A percentile compares a stretch with the other conserved stretches of the same genome.
These are phyloP conservation scores for Rhynchospora tenuis DNA, from an alignment of 176 grass and related monocot species.

Conservation along the genomic window DNA sequence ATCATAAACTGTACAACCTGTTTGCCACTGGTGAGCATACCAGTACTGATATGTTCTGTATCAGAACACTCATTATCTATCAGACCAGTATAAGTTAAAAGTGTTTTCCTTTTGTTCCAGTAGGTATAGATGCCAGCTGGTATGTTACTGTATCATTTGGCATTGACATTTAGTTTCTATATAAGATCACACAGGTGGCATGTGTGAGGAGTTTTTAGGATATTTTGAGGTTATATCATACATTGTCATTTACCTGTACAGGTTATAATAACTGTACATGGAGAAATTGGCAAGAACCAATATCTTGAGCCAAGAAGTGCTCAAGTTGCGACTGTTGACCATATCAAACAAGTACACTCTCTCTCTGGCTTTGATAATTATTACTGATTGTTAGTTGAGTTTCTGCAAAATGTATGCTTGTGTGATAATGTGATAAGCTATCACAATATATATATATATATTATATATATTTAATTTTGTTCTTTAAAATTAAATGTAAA, in stretches of 20 bases:
- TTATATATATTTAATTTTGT: background rate
- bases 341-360: conserved; percentile 71
- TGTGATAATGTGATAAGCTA: too few species aligned
- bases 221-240: conserved; percentile 2
- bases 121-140: background rate
- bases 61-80: background rate
- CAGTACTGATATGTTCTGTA: background rate
- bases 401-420: too few species aligned
- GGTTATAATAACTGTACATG: conserved; percentile 78
- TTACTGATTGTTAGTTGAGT: conserved; percentile 2
- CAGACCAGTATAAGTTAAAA: background rate
- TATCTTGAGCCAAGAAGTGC: conserved; percentile 90
- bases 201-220: background rate
- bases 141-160: background rate
- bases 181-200: background rate
- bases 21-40: background rate
- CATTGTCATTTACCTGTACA: conserved; percentile 28
- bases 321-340: conserved; percentile 92
- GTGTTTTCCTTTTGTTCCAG: background rate
- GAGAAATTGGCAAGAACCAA: conserved; percentile 64
- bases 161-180: background rate
- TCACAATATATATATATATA: background rate
- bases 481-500: conserved; percentile 1
- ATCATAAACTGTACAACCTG: background rate
- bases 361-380: background rate